Conservation (phyloP, 148 eudicot genomes). For the Rhododendron molle region DNA sequence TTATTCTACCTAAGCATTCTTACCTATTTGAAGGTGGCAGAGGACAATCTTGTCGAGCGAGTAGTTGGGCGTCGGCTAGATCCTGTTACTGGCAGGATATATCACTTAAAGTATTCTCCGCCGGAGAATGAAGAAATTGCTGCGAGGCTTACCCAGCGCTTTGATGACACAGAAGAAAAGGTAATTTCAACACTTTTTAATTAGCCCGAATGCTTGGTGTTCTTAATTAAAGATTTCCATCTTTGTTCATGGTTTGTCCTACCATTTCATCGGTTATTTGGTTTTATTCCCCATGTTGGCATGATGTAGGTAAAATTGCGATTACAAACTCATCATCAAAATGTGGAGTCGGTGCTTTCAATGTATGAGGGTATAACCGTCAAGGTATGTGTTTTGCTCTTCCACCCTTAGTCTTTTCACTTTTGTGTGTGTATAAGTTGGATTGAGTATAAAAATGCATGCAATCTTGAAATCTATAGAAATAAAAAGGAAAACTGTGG, state of each 20-base stretch:
- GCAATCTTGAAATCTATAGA: background rate
- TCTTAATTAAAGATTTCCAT: background rate
- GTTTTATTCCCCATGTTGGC: background rate
- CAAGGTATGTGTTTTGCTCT: constrained; percentile 40
- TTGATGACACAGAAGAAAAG: constrained; percentile 98
- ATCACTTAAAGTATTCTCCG: constrained; percentile 86
- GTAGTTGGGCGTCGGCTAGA: constrained; percentile 96
- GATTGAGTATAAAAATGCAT: background rate
- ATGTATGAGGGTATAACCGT: constrained; percentile 67
- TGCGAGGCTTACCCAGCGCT: constrained; percentile 87
- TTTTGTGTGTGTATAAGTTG: background rate
- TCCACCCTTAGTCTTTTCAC: background rate
- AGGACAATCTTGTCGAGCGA: constrained; percentile 91
- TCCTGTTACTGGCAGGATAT: constrained; percentile 93
- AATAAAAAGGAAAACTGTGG: background rate
- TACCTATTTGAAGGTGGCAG: constrained; percentile 54
- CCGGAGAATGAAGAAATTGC: constrained; percentile 99
- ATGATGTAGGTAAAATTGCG: constrained; percentile 76
- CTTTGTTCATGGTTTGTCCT: background rate
- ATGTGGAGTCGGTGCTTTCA: constrained; percentile 87
- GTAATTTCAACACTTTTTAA: constrained; percentile 22
- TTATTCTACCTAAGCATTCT: background rate
- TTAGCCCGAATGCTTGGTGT: background rate
- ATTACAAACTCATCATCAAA: constrained; percentile 83
- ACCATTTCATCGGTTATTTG: background rate